A percentile compares a stretch with the other conserved stretches of the same genome.
Evolutionary conservation across 352 stramenopile genomes (phyloP).

Genomic region (Globisporangium barbulae): DNA sequence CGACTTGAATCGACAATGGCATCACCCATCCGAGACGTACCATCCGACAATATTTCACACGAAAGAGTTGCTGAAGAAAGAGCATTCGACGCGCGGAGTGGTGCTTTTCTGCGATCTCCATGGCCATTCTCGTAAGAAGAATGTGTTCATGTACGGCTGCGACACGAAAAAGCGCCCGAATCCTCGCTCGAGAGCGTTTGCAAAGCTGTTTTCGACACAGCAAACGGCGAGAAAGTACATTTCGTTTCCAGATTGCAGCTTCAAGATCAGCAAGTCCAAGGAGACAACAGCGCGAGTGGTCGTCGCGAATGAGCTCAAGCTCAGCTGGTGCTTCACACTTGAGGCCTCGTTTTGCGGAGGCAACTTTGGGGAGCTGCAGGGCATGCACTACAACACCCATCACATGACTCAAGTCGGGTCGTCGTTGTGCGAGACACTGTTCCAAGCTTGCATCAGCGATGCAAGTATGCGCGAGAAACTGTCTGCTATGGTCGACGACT

Average conservation of each 20-base stretch:
- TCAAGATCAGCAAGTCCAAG: conserved; percentile 79
- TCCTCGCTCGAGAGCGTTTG: conserved; percentile 64
- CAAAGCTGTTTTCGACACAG: conserved; percentile 63
- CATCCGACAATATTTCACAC: conserved; percentile 90
- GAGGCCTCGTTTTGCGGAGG: conserved; percentile 87
- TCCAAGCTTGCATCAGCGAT: conserved; percentile 40
- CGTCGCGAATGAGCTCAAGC: conserved; percentile 68
- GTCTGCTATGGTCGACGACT: conserved; percentile 28
- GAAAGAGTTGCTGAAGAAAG: conserved; percentile 75
- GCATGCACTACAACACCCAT: conserved; percentile 64
- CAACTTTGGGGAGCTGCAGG: conserved; percentile 57
- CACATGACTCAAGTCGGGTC: conserved; percentile 48
- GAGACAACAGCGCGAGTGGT: conserved; percentile 83
- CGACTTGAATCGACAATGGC: conserved; percentile 91
- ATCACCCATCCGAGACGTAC: conserved; percentile 45
- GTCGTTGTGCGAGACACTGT: conserved; percentile 47
- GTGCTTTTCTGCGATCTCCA: conserved; percentile 90
- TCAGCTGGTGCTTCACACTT: conserved; percentile 81
- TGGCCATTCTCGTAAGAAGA: conserved; percentile 91
- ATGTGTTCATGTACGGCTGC: conserved; percentile 94
- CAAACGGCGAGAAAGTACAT: conserved; percentile 65
- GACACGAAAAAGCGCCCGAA: conserved; percentile 89
- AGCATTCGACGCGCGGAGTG: conserved; percentile 52
- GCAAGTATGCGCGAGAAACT: conserved; percentile 29
- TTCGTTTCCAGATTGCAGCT: conserved; percentile 69